Base-by-base conservation (phyloP, 2,329 filamentous ascomycete species). In the Tetracladium maxilliforme region DNA sequence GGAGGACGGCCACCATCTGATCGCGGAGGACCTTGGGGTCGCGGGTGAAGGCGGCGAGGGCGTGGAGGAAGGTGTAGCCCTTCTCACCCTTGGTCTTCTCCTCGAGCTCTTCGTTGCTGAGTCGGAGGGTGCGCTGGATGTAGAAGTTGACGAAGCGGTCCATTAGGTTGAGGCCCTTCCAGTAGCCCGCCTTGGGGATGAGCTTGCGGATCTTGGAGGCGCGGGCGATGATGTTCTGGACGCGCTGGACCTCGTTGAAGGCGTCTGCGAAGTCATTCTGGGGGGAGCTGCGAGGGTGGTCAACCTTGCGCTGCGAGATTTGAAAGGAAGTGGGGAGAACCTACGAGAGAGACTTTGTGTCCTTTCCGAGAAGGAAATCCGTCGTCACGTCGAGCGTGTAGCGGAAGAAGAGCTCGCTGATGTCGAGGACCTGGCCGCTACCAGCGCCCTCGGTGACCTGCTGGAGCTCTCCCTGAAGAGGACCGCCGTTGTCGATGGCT, bases 301-400 rank as follows among this genome's bases (percentile, higher is more conserved):
- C n/a, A 7, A 17, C 16, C 28, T 12, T 29, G 14, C 13, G 21
- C 16, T 15, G 27, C 6, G 10, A 21, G 19, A 19, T 13, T 12
- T 19, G 18, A 6, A 10, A 14, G 8, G 22, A 19, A 14, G 19
- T 14, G 16, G 9, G 13, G 5, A 10, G 9, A 13, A 31, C 51
- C 41, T 40, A 66, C 61, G 55, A 58, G n/a, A 71, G 49, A 16
- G 62, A 66, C 40, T 66, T n/a, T n/a, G n/a, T n/a, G n/a, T 9
- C 18, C 18, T 72, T 60, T 4, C 86, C 86, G 3, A 93, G 66
- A 15, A 94, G 54, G 44, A 93, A 93, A 38, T 92, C 79, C 1
- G 84, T 93, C 3, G 81, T 72, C 6, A 80, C 74, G 48, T 93
- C 86, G 15, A 94, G 62, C 0, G 83, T 86, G 42, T 75, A 77